Percentiles rank a stretch among this genome's conserved stretches.
Conservation (phyloP, 345 rosid genomes). For the Corchorus capsularis region DNA sequence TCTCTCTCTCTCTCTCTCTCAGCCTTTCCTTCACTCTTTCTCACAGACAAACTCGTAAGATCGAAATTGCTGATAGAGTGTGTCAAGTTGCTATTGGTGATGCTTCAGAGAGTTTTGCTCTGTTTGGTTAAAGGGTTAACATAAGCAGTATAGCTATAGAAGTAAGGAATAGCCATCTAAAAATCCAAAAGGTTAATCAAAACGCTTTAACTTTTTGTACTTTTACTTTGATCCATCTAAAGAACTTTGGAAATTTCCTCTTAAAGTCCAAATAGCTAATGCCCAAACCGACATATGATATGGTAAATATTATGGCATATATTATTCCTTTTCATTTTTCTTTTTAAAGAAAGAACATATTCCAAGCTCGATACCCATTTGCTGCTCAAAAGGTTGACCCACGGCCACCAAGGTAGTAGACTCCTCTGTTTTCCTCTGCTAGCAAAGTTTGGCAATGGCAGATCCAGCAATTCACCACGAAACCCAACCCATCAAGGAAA, state of each 20-base stretch:
- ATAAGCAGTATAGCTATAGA: background rate
- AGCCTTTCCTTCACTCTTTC: background rate
- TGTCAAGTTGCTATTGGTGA: slow-evolving; percentile 14
- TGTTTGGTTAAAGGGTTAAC: slow-evolving; percentile 11
- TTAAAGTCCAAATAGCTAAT: too few relatives aligned
- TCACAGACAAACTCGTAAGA: background rate
- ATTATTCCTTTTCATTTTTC: too few relatives aligned
- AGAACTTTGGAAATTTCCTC: too few relatives aligned
- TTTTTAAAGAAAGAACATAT: too few relatives aligned
- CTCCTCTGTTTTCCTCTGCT: background rate
- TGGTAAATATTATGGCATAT: too few relatives aligned
- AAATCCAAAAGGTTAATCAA: too few relatives aligned
- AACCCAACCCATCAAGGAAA: slow-evolving; percentile 51
- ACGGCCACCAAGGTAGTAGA: background rate
- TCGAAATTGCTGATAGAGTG: background rate
- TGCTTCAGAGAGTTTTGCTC: background rate
- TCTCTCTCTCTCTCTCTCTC: slow-evolving; percentile 18
- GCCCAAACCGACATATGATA: too few relatives aligned
- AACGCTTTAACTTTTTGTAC: too few relatives aligned
- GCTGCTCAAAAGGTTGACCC: background rate
- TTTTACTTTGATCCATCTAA: too few relatives aligned
- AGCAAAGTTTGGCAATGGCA: slow-evolving; percentile 39
- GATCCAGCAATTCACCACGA: slow-evolving; percentile 44
- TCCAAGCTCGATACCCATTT: too few relatives aligned
- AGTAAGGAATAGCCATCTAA: too few relatives aligned